phyloP scores from a whole-genome alignment of 148 eudicot species.

The Pharnaceum exiguum region DNA sequence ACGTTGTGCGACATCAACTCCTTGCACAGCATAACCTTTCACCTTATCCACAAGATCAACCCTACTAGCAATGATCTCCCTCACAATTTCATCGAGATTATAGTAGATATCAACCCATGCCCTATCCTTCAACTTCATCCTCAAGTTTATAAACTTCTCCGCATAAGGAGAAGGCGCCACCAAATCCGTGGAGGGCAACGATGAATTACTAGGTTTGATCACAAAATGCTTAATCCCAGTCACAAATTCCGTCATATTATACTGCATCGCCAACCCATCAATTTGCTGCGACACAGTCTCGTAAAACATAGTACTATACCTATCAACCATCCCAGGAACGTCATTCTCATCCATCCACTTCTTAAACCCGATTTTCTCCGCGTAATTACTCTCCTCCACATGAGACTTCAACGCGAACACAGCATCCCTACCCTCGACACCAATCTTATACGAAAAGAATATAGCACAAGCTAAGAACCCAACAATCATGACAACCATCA shows the following conservation, averaged over 20 bases:
- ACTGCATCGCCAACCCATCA: conserved; percentile 83
- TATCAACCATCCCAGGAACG: conserved; percentile 81
- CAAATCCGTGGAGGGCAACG: conserved; percentile 39
- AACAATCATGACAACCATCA: conserved; percentile 68
- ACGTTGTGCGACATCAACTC: conserved; percentile 63
- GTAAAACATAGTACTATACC: conserved; percentile 54
- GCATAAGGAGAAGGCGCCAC: conserved; percentile 63
- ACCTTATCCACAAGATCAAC: conserved; percentile 72
- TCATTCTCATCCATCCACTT: conserved; percentile 97
- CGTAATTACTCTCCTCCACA: conserved; percentile 74
- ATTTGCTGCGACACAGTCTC: conserved; percentile 77
- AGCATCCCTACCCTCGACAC: conserved; percentile 83
- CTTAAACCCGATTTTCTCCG: conserved; percentile 79
- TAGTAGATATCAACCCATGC: conserved; percentile 72
- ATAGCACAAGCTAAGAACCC: conserved; percentile 60
- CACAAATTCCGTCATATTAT: conserved; percentile 84
- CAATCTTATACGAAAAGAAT: conserved; percentile 88
- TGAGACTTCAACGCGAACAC: conserved; percentile 67
- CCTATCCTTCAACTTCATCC: conserved; percentile 53
- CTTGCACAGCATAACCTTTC: conserved; percentile 77
- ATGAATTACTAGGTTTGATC: conserved; percentile 42
- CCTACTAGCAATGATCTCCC: conserved; percentile 47
- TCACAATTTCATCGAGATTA: conserved; percentile 56
- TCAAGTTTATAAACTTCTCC: conserved; percentile 53
- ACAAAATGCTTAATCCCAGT: conserved; percentile 74